Evolutionary conservation across 2,329 filamentous ascomycete species (phyloP).

Genomic region (Aureobasidium sp.): DNA sequence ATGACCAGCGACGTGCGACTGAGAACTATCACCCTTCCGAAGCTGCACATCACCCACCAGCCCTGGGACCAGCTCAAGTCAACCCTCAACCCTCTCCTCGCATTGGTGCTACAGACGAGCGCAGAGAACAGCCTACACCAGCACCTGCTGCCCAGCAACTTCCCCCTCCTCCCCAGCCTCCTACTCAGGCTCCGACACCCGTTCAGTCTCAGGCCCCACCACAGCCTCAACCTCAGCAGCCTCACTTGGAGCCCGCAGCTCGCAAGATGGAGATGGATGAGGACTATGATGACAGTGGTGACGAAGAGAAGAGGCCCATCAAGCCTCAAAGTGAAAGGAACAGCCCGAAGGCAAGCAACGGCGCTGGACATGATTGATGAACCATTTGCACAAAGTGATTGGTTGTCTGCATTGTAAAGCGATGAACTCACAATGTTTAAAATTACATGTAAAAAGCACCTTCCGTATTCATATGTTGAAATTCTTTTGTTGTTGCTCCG

Average conservation of each 20-base stretch:
- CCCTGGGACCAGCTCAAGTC: constrained; percentile 44
- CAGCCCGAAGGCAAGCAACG: constrained; percentile 31
- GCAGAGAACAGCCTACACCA: constrained; percentile 31
- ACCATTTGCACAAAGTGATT: neutral
- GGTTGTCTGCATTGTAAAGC: neutral
- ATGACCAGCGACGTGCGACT: constrained; percentile 60
- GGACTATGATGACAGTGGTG: constrained; percentile 90
- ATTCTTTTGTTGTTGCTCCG: no score
- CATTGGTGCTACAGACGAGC: constrained; percentile 45
- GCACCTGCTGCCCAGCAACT: constrained; percentile 40
- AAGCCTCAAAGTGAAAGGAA: constrained; percentile 41
- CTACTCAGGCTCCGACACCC: constrained; percentile 37
- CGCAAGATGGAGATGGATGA: constrained; percentile 97
- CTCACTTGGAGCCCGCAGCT: constrained; percentile 70
- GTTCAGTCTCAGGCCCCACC: constrained; percentile 31
- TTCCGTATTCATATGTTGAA: neutral
- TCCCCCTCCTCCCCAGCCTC: constrained; percentile 45
- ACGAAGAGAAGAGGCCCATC: constrained; percentile 60
- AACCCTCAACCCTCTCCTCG: constrained; percentile 46
- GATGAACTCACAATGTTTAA: neutral
- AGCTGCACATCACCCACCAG: constrained; percentile 76
- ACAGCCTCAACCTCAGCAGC: constrained; percentile 15
- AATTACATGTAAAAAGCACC: neutral
- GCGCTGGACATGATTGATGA: constrained; percentile 7
- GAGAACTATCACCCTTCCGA: constrained; percentile 88